A percentile compares a stretch with the other conserved stretches of the same genome.
phyloP scores from a whole-genome alignment of 495 filamentous ascomycete species.

The Paragyromitra xinjiangensis region DNA sequence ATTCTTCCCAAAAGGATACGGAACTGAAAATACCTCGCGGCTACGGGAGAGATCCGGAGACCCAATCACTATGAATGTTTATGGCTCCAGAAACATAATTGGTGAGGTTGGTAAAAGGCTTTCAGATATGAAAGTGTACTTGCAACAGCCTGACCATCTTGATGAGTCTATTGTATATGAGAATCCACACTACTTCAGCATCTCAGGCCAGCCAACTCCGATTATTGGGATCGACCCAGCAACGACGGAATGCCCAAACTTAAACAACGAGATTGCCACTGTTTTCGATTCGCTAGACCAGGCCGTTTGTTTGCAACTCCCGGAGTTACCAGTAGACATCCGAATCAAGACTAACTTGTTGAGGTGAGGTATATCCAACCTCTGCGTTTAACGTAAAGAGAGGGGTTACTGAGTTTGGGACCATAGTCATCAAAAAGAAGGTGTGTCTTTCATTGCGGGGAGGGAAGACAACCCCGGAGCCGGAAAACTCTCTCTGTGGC shows the following conservation, averaged over 20 bases:
- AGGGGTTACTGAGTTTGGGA: neutral
- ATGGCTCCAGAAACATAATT: neutral
- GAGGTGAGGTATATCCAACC: neutral
- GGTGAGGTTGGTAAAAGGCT: neutral
- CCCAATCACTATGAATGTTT: neutral
- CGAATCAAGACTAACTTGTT: neutral
- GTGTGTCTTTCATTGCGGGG: constrained; percentile 25
- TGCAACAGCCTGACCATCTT: constrained; percentile 3
- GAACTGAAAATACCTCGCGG: neutral
- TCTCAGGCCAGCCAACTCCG: neutral
- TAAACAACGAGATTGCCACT: neutral
- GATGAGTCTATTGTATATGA: neutral
- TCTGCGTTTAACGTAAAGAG: neutral
- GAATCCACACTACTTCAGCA: neutral
- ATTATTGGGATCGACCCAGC: neutral
- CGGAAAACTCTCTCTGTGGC: constrained; percentile 9
- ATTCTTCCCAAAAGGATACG: neutral
- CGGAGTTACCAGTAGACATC: neutral
- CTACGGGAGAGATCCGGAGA: neutral
- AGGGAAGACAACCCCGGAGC: constrained; percentile 27
- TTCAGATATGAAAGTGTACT: neutral
- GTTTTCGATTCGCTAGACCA: constrained; percentile 5
- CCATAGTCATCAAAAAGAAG: constrained; percentile 31
- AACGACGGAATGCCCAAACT: neutral
- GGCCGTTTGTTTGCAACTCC: neutral